Percentiles rank a stretch among this genome's conserved stretches.
phyloP scores from a whole-genome alignment of 768 basidiomycete genomes.

The Pisolithus tinctorius region DNA sequence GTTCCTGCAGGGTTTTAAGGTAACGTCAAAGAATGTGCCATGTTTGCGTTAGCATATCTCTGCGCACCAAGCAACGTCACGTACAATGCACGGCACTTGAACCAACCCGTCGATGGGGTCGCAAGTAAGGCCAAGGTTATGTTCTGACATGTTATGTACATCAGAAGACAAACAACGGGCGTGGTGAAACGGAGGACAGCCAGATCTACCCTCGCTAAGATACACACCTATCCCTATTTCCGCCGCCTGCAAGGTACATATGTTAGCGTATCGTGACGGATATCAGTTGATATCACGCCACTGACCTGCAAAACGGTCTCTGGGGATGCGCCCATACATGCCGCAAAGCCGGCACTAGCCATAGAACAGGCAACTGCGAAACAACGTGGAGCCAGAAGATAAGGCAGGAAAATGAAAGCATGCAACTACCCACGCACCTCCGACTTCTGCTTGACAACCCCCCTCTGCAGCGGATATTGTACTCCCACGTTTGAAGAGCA shows the following conservation, averaged over 20 bases:
- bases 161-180: background rate
- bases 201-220: background rate
- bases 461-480: slow-evolving; percentile 96
- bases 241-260: slow-evolving; percentile 46
- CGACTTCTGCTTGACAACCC: slow-evolving; percentile 92
- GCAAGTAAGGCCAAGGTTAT: slow-evolving; percentile 85
- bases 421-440: slow-evolving; percentile 44
- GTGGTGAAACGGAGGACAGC: background rate
- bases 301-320: slow-evolving; percentile 73
- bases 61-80: slow-evolving; percentile 3
- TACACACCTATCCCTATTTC: slow-evolving; percentile 82
- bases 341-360: slow-evolving; percentile 91
- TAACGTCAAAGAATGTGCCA: slow-evolving; percentile 1
- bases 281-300: background rate
- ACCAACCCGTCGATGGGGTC: slow-evolving; percentile 92
- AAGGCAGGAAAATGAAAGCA: background rate
- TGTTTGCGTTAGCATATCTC: background rate
- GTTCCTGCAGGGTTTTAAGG: slow-evolving; percentile 41
- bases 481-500: slow-evolving; percentile 96
- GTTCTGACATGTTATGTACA: slow-evolving; percentile 40
- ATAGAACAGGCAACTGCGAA: slow-evolving; percentile 83
- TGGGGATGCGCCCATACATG: slow-evolving; percentile 87
- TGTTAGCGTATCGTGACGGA: background rate
- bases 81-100: slow-evolving; percentile 92
- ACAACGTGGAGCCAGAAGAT: background rate